phyloP scores from a whole-genome alignment of 2,329 filamentous ascomycete species.

The Alternaria incomplexa region DNA sequence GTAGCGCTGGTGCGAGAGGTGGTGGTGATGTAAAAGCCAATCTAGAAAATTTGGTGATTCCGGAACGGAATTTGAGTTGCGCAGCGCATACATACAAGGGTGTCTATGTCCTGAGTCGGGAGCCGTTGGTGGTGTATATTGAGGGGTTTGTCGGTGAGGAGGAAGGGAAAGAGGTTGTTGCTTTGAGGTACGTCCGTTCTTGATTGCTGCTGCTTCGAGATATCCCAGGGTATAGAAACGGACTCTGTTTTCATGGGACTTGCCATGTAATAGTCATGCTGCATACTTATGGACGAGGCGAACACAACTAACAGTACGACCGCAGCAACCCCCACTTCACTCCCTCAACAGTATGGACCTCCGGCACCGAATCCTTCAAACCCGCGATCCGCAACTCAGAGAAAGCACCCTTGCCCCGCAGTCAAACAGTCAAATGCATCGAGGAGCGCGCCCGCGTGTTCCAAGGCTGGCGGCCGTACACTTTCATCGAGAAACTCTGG shows the following conservation, averaged over 20 bases:
- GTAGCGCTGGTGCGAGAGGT: neutral
- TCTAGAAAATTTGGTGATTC: constrained; percentile 48
- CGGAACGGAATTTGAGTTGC: constrained; percentile 49
- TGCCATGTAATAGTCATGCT: neutral
- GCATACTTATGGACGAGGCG: neutral
- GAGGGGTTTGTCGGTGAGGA: constrained; percentile 59
- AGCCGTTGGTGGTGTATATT: constrained; percentile 65
- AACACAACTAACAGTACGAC: neutral
- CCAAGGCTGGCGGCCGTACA: constrained; percentile 65
- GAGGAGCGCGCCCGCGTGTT: constrained; percentile 64
- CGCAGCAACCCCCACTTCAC: constrained; percentile 57
- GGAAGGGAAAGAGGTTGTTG: constrained; percentile 60
- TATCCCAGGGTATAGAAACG: neutral
- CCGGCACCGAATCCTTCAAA: constrained; percentile 56
- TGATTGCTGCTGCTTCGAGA: neutral
- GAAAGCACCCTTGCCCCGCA: constrained; percentile 49
- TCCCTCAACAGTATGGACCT: constrained; percentile 62
- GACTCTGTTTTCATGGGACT: neutral
- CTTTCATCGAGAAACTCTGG: constrained; percentile 67
- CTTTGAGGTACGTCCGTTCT: constrained; percentile 55
- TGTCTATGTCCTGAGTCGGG: constrained; percentile 58
- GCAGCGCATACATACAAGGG: constrained; percentile 44
- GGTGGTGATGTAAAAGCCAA: constrained; percentile 31
- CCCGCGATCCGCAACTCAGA: constrained; percentile 60
- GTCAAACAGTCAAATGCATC: constrained; percentile 62